Base-by-base conservation (phyloP, 2,329 filamentous ascomycete genomes). In the Cladosporium phlei region DNA sequence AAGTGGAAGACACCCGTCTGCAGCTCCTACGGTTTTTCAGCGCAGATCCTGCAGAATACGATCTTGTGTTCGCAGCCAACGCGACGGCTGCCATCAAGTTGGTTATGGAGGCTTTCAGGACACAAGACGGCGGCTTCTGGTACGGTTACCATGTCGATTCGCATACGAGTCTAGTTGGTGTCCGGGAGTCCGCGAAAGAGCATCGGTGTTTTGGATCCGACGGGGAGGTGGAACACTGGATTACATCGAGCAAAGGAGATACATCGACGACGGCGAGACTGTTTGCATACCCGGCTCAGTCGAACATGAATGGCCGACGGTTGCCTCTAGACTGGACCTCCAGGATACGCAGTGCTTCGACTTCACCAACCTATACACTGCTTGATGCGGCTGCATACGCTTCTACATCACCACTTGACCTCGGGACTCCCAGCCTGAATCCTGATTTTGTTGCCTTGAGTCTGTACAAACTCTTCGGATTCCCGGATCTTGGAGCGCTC, bases 401-500 rank as follows among this genome's bases (percentile, higher is more conserved):
- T 8, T 83, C 88, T 6, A 95, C 90, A 0, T 80, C 86, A 4
- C 80, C 80, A 1, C 71, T 97, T 5, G 79, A 94, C 59, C 70
- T 97, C 2, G 73, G 79, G 46, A 69, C 86, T 55, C 56, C 74
- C 0, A 69, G 72, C 0, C 62, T 68, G 1, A 81, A 85, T 0
- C 86, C 91, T 1, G 91, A 97, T 63, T 97, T 97, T 55, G 84
- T 80, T 0, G 85, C 88, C 0, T 60, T 97, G 32, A 96, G 90
- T 65, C 82, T 97, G 53, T 94, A 96, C 70, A 98, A 97, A 65
- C 90, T 96, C n/a, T 97, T 97, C 64, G 91, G 93, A 1, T 96
- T 96, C 54, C 91, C 91, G 0, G 88, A 97, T 62, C 72, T 97
- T 2, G 91, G 91, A 2, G 89, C 83, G 1, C 69, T 98, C 48